A percentile compares a stretch with the other conserved stretches of the same genome.
Evolutionary conservation across 2,329 filamentous ascomycete species (phyloP).

Genomic region (Epichloe amarillans): DNA sequence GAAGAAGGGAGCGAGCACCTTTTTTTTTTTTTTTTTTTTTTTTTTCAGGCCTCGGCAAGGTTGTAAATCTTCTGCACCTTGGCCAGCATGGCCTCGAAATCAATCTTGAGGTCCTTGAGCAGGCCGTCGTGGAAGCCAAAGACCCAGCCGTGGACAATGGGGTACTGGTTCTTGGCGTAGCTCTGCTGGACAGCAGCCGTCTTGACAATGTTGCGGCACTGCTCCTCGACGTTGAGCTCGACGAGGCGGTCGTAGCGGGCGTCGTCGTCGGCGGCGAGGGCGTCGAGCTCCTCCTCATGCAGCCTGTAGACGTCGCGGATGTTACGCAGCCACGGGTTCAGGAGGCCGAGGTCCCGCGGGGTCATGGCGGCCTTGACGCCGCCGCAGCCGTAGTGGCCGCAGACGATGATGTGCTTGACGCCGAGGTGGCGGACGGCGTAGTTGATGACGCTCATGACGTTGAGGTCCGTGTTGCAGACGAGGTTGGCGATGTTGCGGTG

Average conservation of each 20-base stretch:
- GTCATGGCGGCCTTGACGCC: conserved; percentile 65
- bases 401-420: conserved; percentile 70
- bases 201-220: conserved; percentile 67
- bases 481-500: conserved; percentile 94
- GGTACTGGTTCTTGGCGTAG: conserved; percentile 48
- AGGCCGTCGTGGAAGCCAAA: conserved; percentile 57
- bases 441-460: conserved; percentile 68
- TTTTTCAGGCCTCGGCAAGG: conserved; percentile 21
- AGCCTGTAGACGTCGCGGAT: conserved; percentile 63
- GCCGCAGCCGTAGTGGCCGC: conserved; percentile 67
- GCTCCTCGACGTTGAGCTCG: conserved; percentile 71
- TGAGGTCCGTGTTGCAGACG: conserved; percentile 67
- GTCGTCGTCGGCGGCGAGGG: conserved; percentile 34
- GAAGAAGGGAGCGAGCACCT: too few species aligned
- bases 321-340: conserved; percentile 64
- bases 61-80: conserved; percentile 55
- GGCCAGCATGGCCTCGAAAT: conserved; percentile 42
- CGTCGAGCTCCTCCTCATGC: conserved; percentile 56
- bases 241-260: conserved; percentile 58
- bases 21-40: too few species aligned
- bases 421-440: conserved; percentile 72
- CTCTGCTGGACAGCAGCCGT: conserved; percentile 67
- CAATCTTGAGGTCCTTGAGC: conserved; percentile 50
- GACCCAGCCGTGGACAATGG: conserved; percentile 62
- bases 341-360: conserved; percentile 53